Percentiles rank a stretch among this genome's conserved stretches.
Evolutionary conservation across 345 rosid species (phyloP).

Genomic region (Xanthoceras sorbifolium): DNA sequence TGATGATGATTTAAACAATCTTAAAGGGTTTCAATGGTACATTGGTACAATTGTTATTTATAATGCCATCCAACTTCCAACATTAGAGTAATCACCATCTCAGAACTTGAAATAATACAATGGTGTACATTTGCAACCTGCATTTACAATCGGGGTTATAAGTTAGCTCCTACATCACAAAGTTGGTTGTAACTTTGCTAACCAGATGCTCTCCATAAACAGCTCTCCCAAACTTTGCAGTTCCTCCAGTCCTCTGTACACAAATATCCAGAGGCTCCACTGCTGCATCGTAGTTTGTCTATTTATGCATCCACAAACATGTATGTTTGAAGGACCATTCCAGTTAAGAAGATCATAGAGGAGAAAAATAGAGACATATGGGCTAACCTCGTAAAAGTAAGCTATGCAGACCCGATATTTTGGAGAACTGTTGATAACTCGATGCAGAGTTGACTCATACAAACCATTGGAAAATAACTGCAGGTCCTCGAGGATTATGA

Average conservation of each 20-base stretch:
- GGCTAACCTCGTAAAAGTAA: conserved; percentile 76
- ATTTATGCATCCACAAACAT: conserved; percentile 20
- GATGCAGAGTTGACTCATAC: conserved; percentile 80
- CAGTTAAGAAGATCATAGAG: background rate
- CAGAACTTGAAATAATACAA: background rate
- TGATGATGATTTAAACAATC: background rate
- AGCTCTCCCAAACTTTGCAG: conserved; percentile 51
- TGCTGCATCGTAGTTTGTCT: conserved; percentile 69
- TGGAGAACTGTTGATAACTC: conserved; percentile 61
- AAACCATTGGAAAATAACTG: conserved; percentile 83
- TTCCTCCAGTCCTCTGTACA: conserved; percentile 46
- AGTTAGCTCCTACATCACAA: conserved; percentile 35
- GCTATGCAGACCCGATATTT: conserved; percentile 68
- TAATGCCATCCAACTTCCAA: background rate
- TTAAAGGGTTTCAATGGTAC: background rate
- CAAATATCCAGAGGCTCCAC: conserved; percentile 80
- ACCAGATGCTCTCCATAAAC: conserved; percentile 87
- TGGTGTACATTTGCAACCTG: background rate
- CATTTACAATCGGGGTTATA: background rate
- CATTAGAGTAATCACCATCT: background rate
- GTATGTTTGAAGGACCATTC: background rate
- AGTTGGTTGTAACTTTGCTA: conserved; percentile 69
- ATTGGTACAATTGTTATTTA: too few species aligned
- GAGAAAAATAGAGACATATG: background rate
- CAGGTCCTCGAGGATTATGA: conserved; percentile 16